Conservation (phyloP, 805 yeast genomes). For the Phaffomyces thermotolerans region DNA sequence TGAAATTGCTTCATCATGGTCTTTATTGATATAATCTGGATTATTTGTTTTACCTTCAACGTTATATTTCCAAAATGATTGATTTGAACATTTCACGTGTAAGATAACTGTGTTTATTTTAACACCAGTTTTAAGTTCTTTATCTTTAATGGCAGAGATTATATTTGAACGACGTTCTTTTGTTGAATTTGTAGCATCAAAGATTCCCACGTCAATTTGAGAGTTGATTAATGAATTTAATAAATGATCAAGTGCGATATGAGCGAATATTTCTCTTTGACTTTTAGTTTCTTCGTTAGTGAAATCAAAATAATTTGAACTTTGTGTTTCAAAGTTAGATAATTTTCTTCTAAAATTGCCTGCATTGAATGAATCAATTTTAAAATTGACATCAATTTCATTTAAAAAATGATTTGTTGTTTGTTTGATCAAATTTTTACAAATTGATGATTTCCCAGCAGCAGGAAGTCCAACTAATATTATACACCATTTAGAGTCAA, state of each 20-base stretch:
- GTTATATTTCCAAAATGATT: slow-evolving; percentile 46
- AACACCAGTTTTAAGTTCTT: slow-evolving; percentile 21
- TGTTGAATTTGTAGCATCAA: slow-evolving; percentile 55
- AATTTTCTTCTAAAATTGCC: slow-evolving; percentile 58
- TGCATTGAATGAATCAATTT: slow-evolving; percentile 55
- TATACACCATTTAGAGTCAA: slow-evolving; percentile 46
- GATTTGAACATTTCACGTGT: slow-evolving; percentile 53
- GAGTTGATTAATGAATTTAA: slow-evolving; percentile 35
- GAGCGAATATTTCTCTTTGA: slow-evolving; percentile 46
- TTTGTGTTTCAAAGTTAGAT: slow-evolving; percentile 31
- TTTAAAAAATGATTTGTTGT: slow-evolving; percentile 28
- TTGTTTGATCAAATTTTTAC: slow-evolving; percentile 55
- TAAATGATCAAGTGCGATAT: slow-evolving; percentile 40
- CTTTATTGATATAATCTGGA: slow-evolving; percentile 49
- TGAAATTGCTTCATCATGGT: slow-evolving; percentile 43
- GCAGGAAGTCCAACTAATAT: slow-evolving; percentile 76
- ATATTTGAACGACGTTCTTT: slow-evolving; percentile 30
- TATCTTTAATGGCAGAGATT: slow-evolving; percentile 15
- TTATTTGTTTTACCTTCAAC: slow-evolving; percentile 58
- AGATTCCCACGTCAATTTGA: slow-evolving; percentile 46
- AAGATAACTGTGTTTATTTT: slow-evolving; percentile 43
- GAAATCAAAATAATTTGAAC: slow-evolving; percentile 35
- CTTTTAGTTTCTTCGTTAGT: slow-evolving; percentile 35
- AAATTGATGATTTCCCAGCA: slow-evolving; percentile 66
- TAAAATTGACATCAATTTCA: slow-evolving; percentile 15